Evolutionary conservation across 306 rosid genomes (phyloP).

Genomic region (Hippophae tibetana): DNA sequence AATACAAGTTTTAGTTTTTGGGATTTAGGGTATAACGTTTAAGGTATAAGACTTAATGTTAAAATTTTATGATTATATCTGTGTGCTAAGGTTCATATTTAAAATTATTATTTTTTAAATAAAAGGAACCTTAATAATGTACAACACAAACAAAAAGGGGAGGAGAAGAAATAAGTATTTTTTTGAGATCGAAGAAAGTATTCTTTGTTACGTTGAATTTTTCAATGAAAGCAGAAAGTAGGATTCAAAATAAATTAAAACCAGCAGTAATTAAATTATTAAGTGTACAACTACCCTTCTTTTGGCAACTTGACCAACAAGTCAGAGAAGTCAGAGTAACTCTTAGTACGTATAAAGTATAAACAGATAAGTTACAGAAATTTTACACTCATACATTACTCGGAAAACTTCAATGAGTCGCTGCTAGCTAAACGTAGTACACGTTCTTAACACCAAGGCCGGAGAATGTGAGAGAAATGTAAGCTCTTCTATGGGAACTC

Average conservation of each 20-base stretch:
- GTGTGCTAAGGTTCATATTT: no score
- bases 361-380: slow-evolving; percentile 48
- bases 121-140: no score
- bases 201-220: no score
- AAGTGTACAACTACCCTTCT: slow-evolving; percentile 3
- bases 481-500: slow-evolving; percentile 34
- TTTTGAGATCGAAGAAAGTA: no score
- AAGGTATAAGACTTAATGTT: no score
- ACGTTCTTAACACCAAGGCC: slow-evolving; percentile 27
- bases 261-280: slow-evolving; percentile 5
- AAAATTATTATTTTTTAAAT: no score
- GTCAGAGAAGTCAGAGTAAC: neutral
- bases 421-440: slow-evolving; percentile 36
- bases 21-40: no score
- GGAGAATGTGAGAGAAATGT: slow-evolving; percentile 23
- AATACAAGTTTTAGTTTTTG: no score
- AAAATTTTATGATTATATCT: no score
- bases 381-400: slow-evolving; percentile 43
- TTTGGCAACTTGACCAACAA: slow-evolving; percentile 6
- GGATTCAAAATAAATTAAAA: neutral
- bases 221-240: no score
- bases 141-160: no score
- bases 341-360: slow-evolving; percentile 14
- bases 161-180: no score
- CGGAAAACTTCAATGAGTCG: slow-evolving; percentile 44